phyloP scores from a whole-genome alignment of 2,329 filamentous ascomycete species.

The Venturia nashicola region DNA sequence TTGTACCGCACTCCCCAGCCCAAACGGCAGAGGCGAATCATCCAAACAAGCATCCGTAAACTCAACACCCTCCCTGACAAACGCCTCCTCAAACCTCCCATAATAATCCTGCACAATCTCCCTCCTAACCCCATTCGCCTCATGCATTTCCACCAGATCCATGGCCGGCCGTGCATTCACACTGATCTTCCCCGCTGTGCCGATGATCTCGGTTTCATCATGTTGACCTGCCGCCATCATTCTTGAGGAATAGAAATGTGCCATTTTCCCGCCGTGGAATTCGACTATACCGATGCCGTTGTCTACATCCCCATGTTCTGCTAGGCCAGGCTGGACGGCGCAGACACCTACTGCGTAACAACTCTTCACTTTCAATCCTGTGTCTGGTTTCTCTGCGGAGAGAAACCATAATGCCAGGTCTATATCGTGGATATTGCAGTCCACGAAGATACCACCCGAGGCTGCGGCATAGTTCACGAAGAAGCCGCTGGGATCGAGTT shows the following conservation, averaged over 20 bases:
- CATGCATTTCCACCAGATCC: constrained; percentile 44
- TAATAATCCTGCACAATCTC: constrained; percentile 53
- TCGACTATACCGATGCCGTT: constrained; percentile 54
- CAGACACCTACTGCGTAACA: constrained; percentile 45
- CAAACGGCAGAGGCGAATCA: constrained; percentile 41
- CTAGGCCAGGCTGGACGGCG: constrained; percentile 45
- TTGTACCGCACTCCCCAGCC: constrained; percentile 44
- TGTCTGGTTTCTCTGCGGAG: constrained; percentile 21
- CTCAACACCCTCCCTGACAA: constrained; percentile 51
- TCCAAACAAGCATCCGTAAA: constrained; percentile 49
- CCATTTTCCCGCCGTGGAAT: constrained; percentile 51
- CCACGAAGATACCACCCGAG: constrained; percentile 57
- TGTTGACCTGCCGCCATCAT: constrained; percentile 60
- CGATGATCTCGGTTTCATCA: constrained; percentile 55
- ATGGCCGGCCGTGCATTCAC: constrained; percentile 47
- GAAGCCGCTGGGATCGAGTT: constrained; percentile 51
- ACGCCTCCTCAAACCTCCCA: constrained; percentile 49
- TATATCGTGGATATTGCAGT: constrained; percentile 61
- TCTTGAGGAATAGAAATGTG: constrained; percentile 49
- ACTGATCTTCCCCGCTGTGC: constrained; percentile 50
- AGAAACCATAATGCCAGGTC: constrained; percentile 55
- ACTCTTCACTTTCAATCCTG: constrained; percentile 41
- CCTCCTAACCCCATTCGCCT: constrained; percentile 40
- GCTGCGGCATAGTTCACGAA: constrained; percentile 56
- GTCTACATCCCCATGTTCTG: constrained; percentile 47